Conservation (phyloP, 257 asterid species). For the Leptodermis oblonga region DNA sequence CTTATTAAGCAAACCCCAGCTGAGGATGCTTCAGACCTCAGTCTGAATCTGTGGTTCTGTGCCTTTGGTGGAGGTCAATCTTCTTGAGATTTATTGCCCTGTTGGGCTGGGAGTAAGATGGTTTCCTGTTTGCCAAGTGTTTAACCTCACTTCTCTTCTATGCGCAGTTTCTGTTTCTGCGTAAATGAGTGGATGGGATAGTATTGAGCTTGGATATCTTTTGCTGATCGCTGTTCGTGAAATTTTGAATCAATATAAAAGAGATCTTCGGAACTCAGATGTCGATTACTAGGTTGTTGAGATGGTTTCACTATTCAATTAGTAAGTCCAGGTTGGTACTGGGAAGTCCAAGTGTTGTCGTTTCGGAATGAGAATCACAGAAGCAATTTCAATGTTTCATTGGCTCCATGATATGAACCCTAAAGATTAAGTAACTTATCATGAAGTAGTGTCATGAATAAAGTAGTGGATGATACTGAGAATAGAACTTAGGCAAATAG, state of each 20-base stretch:
- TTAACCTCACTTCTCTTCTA: conserved; percentile 1
- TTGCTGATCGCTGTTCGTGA: not conserved
- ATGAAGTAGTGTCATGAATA: not conserved
- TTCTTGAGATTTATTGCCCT: not conserved
- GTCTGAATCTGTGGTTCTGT: not conserved
- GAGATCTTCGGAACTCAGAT: not conserved
- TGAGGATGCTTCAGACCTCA: not conserved
- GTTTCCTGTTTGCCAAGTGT: not conserved
- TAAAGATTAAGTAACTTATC: not conserved
- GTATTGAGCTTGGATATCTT: not conserved
- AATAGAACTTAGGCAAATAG: not conserved
- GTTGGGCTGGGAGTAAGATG: not conserved
- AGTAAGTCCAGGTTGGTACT: not conserved
- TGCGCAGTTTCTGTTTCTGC: not conserved
- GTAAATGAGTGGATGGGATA: not conserved
- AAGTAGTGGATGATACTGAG: not conserved
- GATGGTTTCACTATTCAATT: not conserved
- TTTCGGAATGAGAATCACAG: not conserved
- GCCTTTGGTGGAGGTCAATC: not conserved
- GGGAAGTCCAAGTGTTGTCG: not conserved
- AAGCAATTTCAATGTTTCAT: not conserved
- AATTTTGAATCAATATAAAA: not conserved
- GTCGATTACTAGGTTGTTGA: not conserved
- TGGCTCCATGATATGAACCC: not conserved
- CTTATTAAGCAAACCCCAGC: not conserved